phyloP scores from a whole-genome alignment of 148 eudicot species.

The Arctostaphylos glauca region DNA sequence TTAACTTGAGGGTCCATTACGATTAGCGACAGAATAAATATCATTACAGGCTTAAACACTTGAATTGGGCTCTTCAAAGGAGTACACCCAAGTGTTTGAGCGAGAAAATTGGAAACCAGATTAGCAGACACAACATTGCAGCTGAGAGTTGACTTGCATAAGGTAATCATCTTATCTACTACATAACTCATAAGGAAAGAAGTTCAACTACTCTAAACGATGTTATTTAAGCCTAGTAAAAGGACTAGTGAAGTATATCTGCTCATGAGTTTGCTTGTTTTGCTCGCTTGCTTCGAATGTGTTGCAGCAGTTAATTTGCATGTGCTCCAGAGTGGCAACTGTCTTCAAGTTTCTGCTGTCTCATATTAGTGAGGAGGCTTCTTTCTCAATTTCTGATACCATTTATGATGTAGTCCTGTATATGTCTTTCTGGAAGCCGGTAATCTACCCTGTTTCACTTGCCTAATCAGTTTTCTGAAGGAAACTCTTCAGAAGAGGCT shows the following conservation, averaged over 20 bases:
- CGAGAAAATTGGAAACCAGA: neutral
- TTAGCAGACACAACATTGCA: neutral
- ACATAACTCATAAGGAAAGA: neutral
- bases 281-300: neutral
- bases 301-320: neutral
- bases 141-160: neutral
- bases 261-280: neutral
- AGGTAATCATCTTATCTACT: neutral
- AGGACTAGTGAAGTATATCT: slow-evolving; percentile 5
- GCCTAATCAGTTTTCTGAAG: too few species aligned
- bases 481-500: too few species aligned
- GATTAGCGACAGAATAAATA: neutral
- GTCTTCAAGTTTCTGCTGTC: too few species aligned
- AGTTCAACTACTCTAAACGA: neutral
- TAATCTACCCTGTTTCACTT: too few species aligned
- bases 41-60: neutral
- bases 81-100: neutral
- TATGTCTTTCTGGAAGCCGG: too few species aligned
- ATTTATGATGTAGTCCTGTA: too few species aligned
- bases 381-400: too few species aligned
- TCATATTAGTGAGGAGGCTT: too few species aligned
- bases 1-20: neutral
- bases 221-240: slow-evolving; percentile 4
- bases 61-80: neutral
- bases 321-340: too few species aligned